Conservation (phyloP, 2,329 filamentous ascomycete species). For the Myriosclerotinia scirpicola region DNA sequence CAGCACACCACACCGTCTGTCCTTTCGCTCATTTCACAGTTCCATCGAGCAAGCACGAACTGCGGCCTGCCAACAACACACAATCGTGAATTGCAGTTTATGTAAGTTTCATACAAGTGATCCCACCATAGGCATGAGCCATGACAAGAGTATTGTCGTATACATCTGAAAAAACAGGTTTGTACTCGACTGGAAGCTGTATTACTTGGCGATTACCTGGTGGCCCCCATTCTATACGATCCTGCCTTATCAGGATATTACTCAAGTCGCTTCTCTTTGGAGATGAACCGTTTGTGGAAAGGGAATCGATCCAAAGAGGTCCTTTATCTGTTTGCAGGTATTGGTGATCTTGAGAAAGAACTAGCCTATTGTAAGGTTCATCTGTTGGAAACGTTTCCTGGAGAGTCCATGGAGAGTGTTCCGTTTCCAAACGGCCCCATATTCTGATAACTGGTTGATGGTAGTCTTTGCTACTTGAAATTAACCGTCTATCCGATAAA, state of each 20-base stretch:
- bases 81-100: not conserved
- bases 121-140: not conserved
- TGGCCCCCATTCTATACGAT: not conserved
- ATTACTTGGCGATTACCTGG: not conserved
- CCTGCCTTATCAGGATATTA: too few relatives aligned
- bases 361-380: not conserved
- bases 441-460: not conserved
- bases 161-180: too few relatives aligned
- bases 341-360: not conserved
- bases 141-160: not conserved
- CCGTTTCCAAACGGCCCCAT: not conserved
- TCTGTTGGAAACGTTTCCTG: not conserved
- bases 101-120: not conserved
- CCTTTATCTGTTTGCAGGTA: not conserved
- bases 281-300: not conserved
- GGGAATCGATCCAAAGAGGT: too few relatives aligned
- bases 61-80: not conserved
- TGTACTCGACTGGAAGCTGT: not conserved
- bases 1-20: not conserved
- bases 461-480: not conserved
- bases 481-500: not conserved
- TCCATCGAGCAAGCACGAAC: not conserved
- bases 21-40: not conserved
- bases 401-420: not conserved
- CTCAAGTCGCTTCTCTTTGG: too few relatives aligned